Base-by-base conservation (phyloP, 495 filamentous ascomycete species). In the Tuber aestivum region DNA sequence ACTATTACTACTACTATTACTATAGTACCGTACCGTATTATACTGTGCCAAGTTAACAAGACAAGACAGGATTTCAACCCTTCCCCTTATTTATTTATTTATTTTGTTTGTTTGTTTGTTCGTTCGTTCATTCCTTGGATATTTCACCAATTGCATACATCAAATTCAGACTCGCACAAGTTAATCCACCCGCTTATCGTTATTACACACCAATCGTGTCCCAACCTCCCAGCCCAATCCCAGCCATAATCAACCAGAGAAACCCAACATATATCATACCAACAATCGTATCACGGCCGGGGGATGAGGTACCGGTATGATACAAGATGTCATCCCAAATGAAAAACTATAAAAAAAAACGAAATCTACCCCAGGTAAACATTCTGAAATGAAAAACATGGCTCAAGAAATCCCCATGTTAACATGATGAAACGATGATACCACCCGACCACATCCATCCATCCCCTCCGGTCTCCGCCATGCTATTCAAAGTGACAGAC, bases 321-420 rank as follows among this genome's bases (percentile, higher is more conserved):
- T 32, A 48, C 45, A 48, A 48, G 45, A 48, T 48, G 9, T 61
- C 50, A 61, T 56, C 10, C 8, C 50, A 61, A 61, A 61, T 61
- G 32, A 76, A 73, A 41, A 75, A 42, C 20, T 3, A 68, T 44
- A 32, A 75, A 10, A 20, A 41, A 50, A 23, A 75, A 44, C 16
- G 48, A 45, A 76, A 40, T 74, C 50, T 44, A 40, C 45, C 35
- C 69, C 68, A 27, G 48, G 32, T 74, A 78, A 74, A 79, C 71
- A 79, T 68, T 61, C 56, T 40, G 41, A 50, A 41, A 69, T 32
- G 44, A 71, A 48, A 75, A 73, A 45, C 41, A 71, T 44, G 9
- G 27, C 14, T 27, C n/a, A 61, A 74, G n/a, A 71, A 70, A 23
- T 18, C 18, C 65, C 61, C 72, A 32, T 18, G 32, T 72, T 38